Evolutionary conservation across 176 grass and related monocot species (phyloP).

Genomic region (Phoenix roebelenii): DNA sequence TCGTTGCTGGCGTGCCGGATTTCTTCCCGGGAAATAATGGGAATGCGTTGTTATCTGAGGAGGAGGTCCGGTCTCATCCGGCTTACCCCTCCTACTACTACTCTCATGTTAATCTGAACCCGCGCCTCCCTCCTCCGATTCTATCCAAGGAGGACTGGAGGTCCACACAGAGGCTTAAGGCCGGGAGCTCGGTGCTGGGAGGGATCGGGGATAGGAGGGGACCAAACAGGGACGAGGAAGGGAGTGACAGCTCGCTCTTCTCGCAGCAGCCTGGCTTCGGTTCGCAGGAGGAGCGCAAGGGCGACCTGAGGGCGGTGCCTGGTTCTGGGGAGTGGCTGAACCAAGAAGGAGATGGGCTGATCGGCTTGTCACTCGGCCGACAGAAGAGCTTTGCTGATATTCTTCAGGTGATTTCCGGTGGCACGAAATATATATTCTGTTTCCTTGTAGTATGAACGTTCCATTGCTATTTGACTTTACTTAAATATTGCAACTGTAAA

Average conservation of each 20-base stretch:
- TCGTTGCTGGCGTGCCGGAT: conserved; percentile 28
- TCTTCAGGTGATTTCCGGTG: conserved; percentile 57
- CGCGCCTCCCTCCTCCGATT: conserved; percentile 65
- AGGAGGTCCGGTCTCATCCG: conserved; percentile 65
- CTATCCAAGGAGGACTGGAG: conserved; percentile 92
- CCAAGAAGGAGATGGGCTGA: conserved; percentile 51
- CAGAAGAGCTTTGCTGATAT: conserved; percentile 81
- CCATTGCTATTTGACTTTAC: no score
- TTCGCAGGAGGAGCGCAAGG: conserved; percentile 29
- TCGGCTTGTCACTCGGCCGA: conserved; percentile 51
- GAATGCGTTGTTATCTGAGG: conserved; percentile 42
- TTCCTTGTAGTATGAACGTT: not conserved
- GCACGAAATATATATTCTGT: conserved; percentile 1
- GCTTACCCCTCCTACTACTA: conserved; percentile 83
- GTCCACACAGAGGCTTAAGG: conserved; percentile 68
- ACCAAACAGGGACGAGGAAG: conserved; percentile 21
- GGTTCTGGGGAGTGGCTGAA: conserved; percentile 54
- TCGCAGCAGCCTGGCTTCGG: conserved; percentile 36
- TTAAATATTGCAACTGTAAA: no score
- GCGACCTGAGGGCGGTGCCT: conserved; percentile 21
- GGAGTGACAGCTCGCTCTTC: conserved; percentile 34
- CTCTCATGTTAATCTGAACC: conserved; percentile 89
- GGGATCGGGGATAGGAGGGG: conserved; percentile 78
- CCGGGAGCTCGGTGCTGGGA: conserved; percentile 33
- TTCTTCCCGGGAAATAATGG: conserved; percentile 30